These are phyloP conservation scores for Entomortierella beljakovae DNA, from an alignment of 192 early-diverging fungal genomes.

Conservation along the genomic window DNA sequence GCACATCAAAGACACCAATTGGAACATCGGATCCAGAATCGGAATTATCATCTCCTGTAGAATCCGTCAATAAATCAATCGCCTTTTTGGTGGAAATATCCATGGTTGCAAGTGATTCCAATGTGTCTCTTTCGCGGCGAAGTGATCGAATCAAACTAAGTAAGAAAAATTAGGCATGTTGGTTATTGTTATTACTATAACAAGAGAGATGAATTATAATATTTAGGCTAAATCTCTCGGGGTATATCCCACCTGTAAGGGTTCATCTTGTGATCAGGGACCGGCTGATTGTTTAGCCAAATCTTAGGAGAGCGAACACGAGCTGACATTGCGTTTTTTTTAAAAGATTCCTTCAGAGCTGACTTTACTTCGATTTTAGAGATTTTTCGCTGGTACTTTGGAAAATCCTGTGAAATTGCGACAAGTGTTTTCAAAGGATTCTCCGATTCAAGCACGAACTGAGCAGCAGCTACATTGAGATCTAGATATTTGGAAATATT, in stretches of 20 bases:
- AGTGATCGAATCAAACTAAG: conserved; percentile 70
- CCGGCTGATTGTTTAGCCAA: conserved; percentile 74
- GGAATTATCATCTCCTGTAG: conserved; percentile 23
- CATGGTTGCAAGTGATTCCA: conserved; percentile 60
- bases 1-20: conserved; percentile 79
- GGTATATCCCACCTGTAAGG: conserved; percentile 77
- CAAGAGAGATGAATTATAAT: no score
- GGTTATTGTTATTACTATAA: no score
- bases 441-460: conserved; percentile 72
- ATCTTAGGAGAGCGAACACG: conserved; percentile 52
- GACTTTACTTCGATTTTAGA: conserved; percentile 62
- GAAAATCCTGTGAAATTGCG: conserved; percentile 85
- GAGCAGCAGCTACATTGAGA: conserved; percentile 78
- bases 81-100: conserved; percentile 56
- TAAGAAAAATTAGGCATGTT: no score
- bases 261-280: conserved; percentile 66
- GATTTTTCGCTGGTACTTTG: conserved; percentile 86
- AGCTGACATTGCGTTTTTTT: conserved; percentile 24
- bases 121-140: conserved; percentile 63
- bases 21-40: conserved; percentile 24
- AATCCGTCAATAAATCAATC: conserved; percentile 52
- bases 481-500: conserved; percentile 24
- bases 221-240: no score
- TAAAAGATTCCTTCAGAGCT: conserved; percentile 57
- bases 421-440: conserved; percentile 74